Evolutionary conservation across 345 rosid genomes (phyloP), one percentile per base, ranked within the genome.

Genomic region (Linum trigynum): DNA sequence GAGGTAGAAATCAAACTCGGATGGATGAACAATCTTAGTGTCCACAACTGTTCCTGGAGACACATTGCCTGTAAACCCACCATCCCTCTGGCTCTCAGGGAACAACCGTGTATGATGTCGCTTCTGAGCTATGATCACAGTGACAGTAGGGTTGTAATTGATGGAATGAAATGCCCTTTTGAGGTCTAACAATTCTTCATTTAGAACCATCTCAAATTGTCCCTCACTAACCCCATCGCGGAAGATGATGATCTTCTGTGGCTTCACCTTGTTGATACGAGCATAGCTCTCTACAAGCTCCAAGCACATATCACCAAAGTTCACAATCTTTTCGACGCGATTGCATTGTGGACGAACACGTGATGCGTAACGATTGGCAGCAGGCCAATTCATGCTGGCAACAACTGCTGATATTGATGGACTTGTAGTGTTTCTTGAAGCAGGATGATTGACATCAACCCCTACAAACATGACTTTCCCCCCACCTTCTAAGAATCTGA

Each of bases 391-490:
- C 11, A 90, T 53, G 2, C 90, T 86, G 2, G 86, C 92, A 3
- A 92, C 95, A 17, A 92, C 94, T 39, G 97, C 96, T 57, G 88
- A 95, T 23, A 92, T 80, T 4, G 97, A 89, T 7, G 96, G 97
- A 68, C 90, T 87, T 16, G 71, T 75, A n/a, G 36, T 72, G 76
- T 82, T 73, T 10, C 58, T 65, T 6, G 90, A 63, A 23, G 73
- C 83, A 17, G 98, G 97, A 77, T 92, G 98, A 75, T 89, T 92
- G 35, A 89, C 98, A 75, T 92, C 97, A 56, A 94, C 97, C 7
- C 98, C 98, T 0, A 92, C 66, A 51, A 87, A 92, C 96, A 92
- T 92, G 38, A 86, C 95, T 61, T 79, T 74, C 57, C 70, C 80
- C 0, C 75, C 71, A 70, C 66, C 76, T 5, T 11, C 64, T 39